Evolutionary conservation across 2,329 filamentous ascomycete genomes (phyloP).

Genomic region (Paecilomyces sp.): DNA sequence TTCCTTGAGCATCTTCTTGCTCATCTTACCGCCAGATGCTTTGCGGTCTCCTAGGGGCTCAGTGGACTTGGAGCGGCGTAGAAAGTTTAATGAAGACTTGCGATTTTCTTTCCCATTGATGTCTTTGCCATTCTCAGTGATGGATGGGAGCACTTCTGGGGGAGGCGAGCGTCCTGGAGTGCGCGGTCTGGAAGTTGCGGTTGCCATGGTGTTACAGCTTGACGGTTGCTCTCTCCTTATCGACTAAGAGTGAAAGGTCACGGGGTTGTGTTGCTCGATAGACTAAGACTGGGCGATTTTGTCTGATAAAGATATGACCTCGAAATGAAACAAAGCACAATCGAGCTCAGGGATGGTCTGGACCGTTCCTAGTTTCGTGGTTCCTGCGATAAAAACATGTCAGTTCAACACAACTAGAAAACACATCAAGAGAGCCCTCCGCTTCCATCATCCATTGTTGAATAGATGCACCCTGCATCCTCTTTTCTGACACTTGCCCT

Average conservation of each 20-base stretch:
- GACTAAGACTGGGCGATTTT: neutral
- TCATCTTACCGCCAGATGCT: slow-evolving; percentile 22
- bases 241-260: slow-evolving; percentile 11
- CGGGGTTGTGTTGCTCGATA: neutral
- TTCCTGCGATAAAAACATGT: neutral
- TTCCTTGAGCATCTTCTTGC: slow-evolving; percentile 31
- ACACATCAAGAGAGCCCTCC: neutral
- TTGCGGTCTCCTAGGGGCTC: slow-evolving; percentile 53
- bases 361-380: neutral
- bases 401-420: neutral
- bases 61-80: slow-evolving; percentile 61
- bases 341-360: neutral
- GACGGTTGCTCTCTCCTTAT: slow-evolving; percentile 12
- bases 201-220: slow-evolving; percentile 21
- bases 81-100: slow-evolving; percentile 50
- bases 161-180: slow-evolving; percentile 27
- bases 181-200: slow-evolving; percentile 27
- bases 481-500: neutral
- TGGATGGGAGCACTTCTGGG: slow-evolving; percentile 24
- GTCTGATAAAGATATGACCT: slow-evolving; percentile 14
- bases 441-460: neutral
- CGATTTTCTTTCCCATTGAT: slow-evolving; percentile 22
- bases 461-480: neutral
- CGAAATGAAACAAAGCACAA: neutral
- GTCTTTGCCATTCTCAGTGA: slow-evolving; percentile 26